These are phyloP conservation scores for Skeletonema costatum DNA, from an alignment of 108 stramenopile genomes.

Conservation along the genomic window DNA sequence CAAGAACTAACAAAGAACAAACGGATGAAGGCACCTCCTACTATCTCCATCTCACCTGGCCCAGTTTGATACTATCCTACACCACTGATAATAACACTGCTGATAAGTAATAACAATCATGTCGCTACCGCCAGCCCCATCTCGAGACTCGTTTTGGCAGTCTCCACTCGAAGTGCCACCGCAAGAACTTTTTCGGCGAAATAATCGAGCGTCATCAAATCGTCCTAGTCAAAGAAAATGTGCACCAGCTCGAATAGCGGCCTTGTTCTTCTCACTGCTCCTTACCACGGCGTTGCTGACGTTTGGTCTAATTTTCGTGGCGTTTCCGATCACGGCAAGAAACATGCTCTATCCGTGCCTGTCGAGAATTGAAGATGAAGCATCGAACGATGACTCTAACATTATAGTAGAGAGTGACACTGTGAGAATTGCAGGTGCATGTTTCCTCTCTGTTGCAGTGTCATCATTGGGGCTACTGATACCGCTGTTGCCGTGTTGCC, in stretches of 20 bases:
- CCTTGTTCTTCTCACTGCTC: slow-evolving; percentile 17
- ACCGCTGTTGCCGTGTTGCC: slow-evolving; percentile 32
- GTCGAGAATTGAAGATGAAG: slow-evolving; percentile 30
- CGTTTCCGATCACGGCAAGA: slow-evolving; percentile 25
- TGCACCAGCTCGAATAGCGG: background rate
- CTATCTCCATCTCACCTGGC: no score
- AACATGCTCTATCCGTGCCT: slow-evolving; percentile 46
- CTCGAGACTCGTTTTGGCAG: background rate
- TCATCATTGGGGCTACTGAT: slow-evolving; percentile 33
- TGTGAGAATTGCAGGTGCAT: slow-evolving; percentile 42
- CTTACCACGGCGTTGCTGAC: slow-evolving; percentile 17
- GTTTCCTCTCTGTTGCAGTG: slow-evolving; percentile 35
- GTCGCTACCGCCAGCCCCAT: background rate
- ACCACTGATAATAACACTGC: no score
- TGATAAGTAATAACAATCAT: background rate
- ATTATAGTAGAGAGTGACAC: slow-evolving; percentile 27
- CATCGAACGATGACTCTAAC: slow-evolving; percentile 6
- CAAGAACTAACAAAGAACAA: no score
- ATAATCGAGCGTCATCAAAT: background rate
- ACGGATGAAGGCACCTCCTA: no score
- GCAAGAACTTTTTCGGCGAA: background rate
- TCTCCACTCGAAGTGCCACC: background rate
- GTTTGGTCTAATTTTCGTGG: slow-evolving; percentile 30
- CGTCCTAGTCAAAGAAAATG: background rate
- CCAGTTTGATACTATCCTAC: no score